A percentile compares a stretch with the other conserved stretches of the same genome.
Conservation (phyloP, 2,329 filamentous ascomycete genomes). For the Arthrobotrys pseudoclavata region DNA sequence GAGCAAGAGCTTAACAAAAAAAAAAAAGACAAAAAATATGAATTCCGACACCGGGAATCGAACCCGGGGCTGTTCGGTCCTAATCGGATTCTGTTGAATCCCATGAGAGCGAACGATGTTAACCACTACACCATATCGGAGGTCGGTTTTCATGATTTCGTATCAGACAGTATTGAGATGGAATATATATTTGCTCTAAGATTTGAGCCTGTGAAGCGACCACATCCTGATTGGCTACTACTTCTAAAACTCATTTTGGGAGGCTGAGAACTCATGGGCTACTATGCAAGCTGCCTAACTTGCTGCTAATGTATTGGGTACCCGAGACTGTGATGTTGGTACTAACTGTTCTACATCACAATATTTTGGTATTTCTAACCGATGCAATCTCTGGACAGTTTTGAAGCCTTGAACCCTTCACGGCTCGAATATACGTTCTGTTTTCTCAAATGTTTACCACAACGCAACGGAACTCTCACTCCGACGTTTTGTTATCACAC, state of each 20-base stretch:
- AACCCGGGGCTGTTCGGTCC: conserved; percentile 49
- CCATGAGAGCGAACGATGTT: conserved; percentile 54
- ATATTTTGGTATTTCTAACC: neutral
- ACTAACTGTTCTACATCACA: neutral
- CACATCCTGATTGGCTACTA: neutral
- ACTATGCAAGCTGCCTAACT: neutral
- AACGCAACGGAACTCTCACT: neutral
- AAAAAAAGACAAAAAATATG: conserved; percentile 4
- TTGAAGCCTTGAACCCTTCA: conserved; percentile 1
- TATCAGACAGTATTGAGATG: neutral
- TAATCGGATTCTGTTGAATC: neutral
- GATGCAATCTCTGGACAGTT: neutral
- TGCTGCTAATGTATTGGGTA: neutral
- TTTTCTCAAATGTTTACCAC: neutral
- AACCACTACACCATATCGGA: conserved; percentile 53
- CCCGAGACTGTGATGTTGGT: neutral
- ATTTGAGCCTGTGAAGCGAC: neutral
- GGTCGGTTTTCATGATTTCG: conserved; percentile 15
- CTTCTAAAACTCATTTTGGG: neutral
- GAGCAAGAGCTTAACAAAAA: neutral
- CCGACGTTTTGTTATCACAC: neutral
- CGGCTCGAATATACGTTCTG: conserved; percentile 9
- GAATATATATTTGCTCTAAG: neutral
- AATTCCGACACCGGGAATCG: conserved; percentile 51
- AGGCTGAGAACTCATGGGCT: neutral